Base-by-base conservation (phyloP, 2,329 filamentous ascomycete species). In the Ophiocordyceps camponoti-leonardi region DNA sequence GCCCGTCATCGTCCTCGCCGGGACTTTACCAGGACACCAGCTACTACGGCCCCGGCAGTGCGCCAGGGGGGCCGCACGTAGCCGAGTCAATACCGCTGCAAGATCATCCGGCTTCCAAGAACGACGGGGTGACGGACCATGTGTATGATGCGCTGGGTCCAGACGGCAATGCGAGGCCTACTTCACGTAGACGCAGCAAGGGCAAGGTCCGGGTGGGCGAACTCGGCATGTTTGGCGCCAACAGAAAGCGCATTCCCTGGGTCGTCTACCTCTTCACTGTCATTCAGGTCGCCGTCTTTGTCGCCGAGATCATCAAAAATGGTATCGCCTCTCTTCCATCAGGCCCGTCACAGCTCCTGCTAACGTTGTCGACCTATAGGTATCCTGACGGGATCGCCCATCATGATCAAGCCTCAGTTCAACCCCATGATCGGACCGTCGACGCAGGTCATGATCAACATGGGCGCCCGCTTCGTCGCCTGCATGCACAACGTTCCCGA, bases 351-450 rank as follows among this genome's bases (percentile, higher is more conserved):
- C 7, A n/a, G 20, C 28, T 14, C 13, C n/a, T 23, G 43, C 49
- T 50, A 35, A 50, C 43, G n/a, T 42, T 26, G n/a, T 41, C 12
- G 13, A 12, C 18, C n/a, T 41, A 13, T 50, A 87, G 83, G 72
- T 45, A 72, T 82, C 53, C 66, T 88, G 28, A 95, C 90, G 1
- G 83, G 83, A 45, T 81, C 82, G 22, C 75, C 82, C 19, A 86
- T 86, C 57, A 75, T 79, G 66, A 88, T 79, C 45, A 76, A 90
- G 46, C 92, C 92, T 1, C 73, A 72, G 16, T 94, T 98, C 67
- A 98, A 96, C 65, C 83, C 85, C 48, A 94, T 98, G 86, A 94
- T 98, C 57, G 92, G 92, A 0, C 92, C 92, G 1, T 94, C 88
- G 6, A 76, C 81, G 1, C 86, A 86, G 53, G 78, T 96, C 22